Evolutionary conservation across 306 rosid genomes (phyloP).

Genomic region (Prunus campanulata): DNA sequence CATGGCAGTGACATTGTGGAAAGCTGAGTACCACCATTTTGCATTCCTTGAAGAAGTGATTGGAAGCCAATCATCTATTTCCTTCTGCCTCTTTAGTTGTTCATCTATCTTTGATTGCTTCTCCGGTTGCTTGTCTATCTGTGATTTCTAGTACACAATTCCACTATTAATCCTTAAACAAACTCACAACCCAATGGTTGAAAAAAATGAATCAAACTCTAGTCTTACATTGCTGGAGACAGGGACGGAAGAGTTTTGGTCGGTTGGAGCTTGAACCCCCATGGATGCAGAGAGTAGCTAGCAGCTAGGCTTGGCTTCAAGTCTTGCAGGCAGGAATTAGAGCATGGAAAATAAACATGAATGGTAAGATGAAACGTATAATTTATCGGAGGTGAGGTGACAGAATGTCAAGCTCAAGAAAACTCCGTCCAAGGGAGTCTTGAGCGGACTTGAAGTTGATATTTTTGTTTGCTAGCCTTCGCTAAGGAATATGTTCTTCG

Average conservation of each 20-base stretch:
- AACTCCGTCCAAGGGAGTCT: not conserved
- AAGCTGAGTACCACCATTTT: slow-evolving; percentile 90
- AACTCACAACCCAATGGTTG: not conserved
- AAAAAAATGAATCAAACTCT: not conserved
- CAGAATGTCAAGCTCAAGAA: not conserved
- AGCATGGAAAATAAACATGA: not conserved
- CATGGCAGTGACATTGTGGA: slow-evolving; percentile 92
- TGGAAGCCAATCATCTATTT: slow-evolving; percentile 72
- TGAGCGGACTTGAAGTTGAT: slow-evolving; percentile 3
- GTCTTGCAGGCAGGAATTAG: not conserved
- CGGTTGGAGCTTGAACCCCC: slow-evolving; percentile 13
- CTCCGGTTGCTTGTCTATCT: no score
- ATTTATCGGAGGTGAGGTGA: not conserved
- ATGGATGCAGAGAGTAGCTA: slow-evolving; percentile 4
- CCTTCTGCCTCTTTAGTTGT: slow-evolving; percentile 36
- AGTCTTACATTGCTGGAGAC: slow-evolving; percentile 20
- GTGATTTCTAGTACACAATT: not conserved
- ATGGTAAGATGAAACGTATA: not conserved
- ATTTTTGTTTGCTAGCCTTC: not conserved
- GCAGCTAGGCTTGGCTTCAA: not conserved
- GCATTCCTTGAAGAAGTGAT: slow-evolving; percentile 77
- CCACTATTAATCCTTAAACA: not conserved
- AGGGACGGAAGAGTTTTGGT: not conserved
- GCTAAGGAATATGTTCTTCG: not conserved
- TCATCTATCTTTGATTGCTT: slow-evolving; percentile 24